phyloP scores from a whole-genome alignment of 1,284 basidiomycete species.

The Neolentinus lepideus region DNA sequence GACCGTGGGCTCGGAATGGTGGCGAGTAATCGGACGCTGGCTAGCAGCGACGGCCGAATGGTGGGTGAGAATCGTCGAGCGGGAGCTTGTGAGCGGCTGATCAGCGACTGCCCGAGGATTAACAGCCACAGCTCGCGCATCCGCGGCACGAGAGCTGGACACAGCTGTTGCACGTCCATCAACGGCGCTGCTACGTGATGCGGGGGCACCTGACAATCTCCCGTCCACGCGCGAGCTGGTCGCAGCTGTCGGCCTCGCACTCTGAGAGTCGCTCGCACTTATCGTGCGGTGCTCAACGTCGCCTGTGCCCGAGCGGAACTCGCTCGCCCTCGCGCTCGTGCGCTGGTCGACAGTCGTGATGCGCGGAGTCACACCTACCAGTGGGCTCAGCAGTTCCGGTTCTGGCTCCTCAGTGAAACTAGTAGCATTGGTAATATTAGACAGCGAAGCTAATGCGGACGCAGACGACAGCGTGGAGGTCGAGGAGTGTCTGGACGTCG shows the following conservation, averaged over 20 bases:
- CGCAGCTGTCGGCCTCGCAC: not conserved
- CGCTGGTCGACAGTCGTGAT: not conserved
- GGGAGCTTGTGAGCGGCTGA: constrained; percentile 10
- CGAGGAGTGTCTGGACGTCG: no score
- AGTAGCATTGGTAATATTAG: not conserved
- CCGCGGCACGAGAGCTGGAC: no score
- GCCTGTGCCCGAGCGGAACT: no score
- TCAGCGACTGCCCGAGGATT: no score
- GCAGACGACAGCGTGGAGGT: no score
- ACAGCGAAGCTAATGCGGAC: not conserved
- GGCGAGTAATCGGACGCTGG: constrained; percentile 22
- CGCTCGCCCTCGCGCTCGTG: not conserved
- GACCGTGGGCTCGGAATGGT: constrained; percentile 21
- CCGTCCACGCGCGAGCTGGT: not conserved
- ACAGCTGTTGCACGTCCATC: no score
- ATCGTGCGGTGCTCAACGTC: not conserved
- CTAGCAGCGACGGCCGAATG: constrained; percentile 19
- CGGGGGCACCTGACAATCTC: no score
- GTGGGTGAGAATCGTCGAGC: constrained; percentile 16
- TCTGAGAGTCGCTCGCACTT: not conserved
- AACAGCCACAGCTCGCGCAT: no score
- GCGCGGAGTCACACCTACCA: not conserved
- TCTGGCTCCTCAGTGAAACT: constrained; percentile 1
- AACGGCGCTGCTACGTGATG: no score
- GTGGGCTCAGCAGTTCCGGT: not conserved